These are phyloP conservation scores for Heritiera littoralis DNA, from an alignment of 345 rosid genomes.

Conservation along the genomic window DNA sequence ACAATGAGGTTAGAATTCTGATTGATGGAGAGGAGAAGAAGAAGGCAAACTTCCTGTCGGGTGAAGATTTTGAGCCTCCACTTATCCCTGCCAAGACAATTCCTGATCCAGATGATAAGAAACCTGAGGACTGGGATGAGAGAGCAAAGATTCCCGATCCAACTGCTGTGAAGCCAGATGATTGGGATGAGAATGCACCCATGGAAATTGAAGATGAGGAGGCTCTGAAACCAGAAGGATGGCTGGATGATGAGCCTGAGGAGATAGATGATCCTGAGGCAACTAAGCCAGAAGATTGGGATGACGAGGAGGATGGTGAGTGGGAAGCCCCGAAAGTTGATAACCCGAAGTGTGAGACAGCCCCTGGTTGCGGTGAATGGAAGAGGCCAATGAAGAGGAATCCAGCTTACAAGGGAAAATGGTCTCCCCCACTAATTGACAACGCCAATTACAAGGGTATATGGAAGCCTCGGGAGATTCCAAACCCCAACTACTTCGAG, in stretches of 20 bases:
- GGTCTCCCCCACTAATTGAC: conserved; percentile 74
- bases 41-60: conserved; percentile 64
- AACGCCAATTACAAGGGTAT: conserved; percentile 88
- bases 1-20: conserved; percentile 63
- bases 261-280: conserved; percentile 88
- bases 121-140: conserved; percentile 90
- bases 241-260: conserved; percentile 90
- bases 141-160: conserved; percentile 77
- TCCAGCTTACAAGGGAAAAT: conserved; percentile 88
- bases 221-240: conserved; percentile 86
- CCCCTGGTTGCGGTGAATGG: conserved; percentile 91
- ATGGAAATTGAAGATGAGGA: conserved; percentile 81
- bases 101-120: conserved; percentile 88
- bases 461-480: conserved; percentile 82
- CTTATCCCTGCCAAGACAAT: conserved; percentile 76
- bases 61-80: conserved; percentile 78
- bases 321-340: conserved; percentile 88
- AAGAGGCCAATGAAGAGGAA: conserved; percentile 77
- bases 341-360: conserved; percentile 70
- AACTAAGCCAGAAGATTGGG: conserved; percentile 87
- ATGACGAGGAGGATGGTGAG: conserved; percentile 92
- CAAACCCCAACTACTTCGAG: conserved; percentile 79
- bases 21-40: conserved; percentile 87
- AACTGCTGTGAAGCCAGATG: conserved; percentile 72
- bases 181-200: conserved; percentile 92